These are phyloP conservation scores for Oryza meridionalis DNA, from an alignment of 176 grass and related monocot genomes.

Conservation along the genomic window DNA sequence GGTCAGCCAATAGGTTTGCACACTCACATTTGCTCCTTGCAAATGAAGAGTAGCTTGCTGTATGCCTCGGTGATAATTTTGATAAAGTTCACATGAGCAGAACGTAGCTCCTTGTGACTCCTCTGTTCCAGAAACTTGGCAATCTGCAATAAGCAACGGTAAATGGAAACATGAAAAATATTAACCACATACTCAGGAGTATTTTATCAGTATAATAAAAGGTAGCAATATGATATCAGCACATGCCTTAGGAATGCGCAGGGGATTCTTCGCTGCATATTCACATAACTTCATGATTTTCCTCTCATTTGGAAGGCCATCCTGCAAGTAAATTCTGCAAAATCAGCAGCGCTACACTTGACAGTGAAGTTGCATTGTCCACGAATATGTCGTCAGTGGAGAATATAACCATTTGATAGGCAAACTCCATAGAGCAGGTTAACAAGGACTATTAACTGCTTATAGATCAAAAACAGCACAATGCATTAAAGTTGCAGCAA, in stretches of 20 bases:
- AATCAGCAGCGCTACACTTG: not conserved
- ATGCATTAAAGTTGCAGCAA: not conserved
- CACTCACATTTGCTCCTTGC: slow-evolving; percentile 97
- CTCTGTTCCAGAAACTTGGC: slow-evolving; percentile 92
- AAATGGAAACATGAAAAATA: slow-evolving; percentile 25
- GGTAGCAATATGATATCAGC: slow-evolving; percentile 30
- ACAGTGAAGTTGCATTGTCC: slow-evolving; percentile 19
- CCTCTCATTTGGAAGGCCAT: slow-evolving; percentile 81
- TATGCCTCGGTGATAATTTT: slow-evolving; percentile 95
- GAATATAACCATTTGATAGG: slow-evolving; percentile 24
- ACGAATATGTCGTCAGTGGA: not conserved
- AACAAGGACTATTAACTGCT: not conserved
- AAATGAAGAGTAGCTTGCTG: slow-evolving; percentile 87
- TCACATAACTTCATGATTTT: slow-evolving; percentile 97
- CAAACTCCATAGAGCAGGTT: slow-evolving; percentile 19
- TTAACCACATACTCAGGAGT: slow-evolving; percentile 20
- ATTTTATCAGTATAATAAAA: not conserved
- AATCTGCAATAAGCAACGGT: slow-evolving; percentile 56
- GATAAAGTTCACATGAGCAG: slow-evolving; percentile 77
- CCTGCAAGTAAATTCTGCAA: slow-evolving; percentile 44
- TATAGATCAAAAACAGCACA: slow-evolving; percentile 30
- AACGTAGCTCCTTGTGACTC: slow-evolving; percentile 79
- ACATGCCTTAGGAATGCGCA: slow-evolving; percentile 89
- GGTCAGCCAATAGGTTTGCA: slow-evolving; percentile 11
- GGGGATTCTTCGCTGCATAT: slow-evolving; percentile 94